Conservation (phyloP, 768 basidiomycete genomes). For the Rhodotorula babjevae region DNA sequence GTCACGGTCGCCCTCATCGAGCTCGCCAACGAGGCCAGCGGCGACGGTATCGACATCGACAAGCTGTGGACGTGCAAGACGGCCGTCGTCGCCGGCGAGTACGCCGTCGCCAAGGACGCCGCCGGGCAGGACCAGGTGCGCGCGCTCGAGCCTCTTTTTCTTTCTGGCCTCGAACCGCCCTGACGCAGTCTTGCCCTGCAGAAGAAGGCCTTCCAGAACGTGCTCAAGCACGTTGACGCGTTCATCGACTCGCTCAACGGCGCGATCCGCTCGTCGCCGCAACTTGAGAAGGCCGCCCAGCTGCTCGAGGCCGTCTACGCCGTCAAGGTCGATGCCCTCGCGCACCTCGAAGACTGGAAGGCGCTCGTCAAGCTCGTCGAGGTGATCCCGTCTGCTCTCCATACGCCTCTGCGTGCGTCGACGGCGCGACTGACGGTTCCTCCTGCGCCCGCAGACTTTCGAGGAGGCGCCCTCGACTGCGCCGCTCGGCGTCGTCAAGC, state of each 20-base stretch:
- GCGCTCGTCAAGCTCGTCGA: neutral
- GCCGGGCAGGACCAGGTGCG: neutral
- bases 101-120: neutral
- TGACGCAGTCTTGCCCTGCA: neutral
- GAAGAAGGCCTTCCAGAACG: neutral
- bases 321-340: neutral
- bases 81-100: neutral
- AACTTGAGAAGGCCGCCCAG: neutral
- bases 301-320: slow-evolving; percentile 1
- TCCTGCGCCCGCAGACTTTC: neutral
- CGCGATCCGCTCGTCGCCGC: neutral
- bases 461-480: neutral
- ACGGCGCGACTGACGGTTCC: too few species aligned
- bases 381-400: neutral
- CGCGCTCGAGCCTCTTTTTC: neutral
- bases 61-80: slow-evolving; percentile 8
- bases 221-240: neutral
- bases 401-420: too few species aligned
- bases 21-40: neutral
- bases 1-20: slow-evolving; percentile 6
- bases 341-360: neutral
- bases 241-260: neutral
- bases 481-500: slow-evolving; percentile 5
- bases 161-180: too few species aligned
- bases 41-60: neutral